A percentile compares a stretch with the other conserved stretches of the same genome.
These are phyloP conservation scores for Sodiomyces alkalinus DNA, from an alignment of 2,329 filamentous ascomycete species.

Conservation along the genomic window DNA sequence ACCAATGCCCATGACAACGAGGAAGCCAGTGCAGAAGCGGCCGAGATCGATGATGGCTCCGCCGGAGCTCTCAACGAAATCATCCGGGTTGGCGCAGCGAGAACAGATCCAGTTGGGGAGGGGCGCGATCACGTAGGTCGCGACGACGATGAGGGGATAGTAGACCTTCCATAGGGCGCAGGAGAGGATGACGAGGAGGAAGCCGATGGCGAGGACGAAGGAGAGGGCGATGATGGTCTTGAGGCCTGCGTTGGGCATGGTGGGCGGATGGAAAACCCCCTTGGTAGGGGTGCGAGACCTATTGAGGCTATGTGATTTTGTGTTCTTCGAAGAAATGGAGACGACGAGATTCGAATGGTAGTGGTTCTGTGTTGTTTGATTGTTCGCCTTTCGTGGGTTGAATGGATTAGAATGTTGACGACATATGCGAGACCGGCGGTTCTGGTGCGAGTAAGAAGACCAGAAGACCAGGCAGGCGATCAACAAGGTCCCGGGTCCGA, in stretches of 20 bases:
- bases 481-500: no score
- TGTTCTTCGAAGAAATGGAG: no score
- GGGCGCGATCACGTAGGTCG: conserved; percentile 85
- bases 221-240: conserved; percentile 99
- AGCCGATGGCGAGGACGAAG: conserved; percentile 96
- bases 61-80: conserved; percentile 77
- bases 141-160: conserved; percentile 88
- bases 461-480: no score
- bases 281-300: conserved; percentile 1
- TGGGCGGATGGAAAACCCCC: conserved; percentile 18
- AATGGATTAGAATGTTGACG: no score
- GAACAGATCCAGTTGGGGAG: conserved; percentile 93
- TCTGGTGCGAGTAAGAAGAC: no score
- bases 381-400: no score
- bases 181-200: conserved; percentile 96
- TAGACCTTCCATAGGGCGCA: conserved; percentile 92
- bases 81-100: conserved; percentile 80
- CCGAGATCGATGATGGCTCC: conserved; percentile 85
- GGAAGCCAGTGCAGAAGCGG: conserved; percentile 83
- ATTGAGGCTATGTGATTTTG: conserved; percentile 3
- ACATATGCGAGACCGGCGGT: no score
- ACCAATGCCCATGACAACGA: conserved; percentile 97
- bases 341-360: no score
- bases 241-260: conserved; percentile 67
- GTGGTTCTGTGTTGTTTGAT: no score